Base-by-base conservation (phyloP, 108 stramenopile species). In the Pseudonitzschia multiseries region DNA sequence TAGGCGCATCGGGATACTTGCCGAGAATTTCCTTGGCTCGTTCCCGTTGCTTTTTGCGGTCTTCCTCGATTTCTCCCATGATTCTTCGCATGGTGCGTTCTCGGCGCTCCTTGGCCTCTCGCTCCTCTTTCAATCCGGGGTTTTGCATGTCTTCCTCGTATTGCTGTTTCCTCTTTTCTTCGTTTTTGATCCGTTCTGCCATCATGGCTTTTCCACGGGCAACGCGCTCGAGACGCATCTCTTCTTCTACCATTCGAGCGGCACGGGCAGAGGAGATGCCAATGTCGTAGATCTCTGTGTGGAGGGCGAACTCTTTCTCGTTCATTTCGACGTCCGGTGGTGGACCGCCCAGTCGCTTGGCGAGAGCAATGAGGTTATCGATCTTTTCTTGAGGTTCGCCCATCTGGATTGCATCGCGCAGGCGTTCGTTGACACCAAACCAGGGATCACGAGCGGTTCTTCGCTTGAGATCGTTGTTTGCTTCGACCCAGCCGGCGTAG, bases 391-490 rank as follows among this genome's bases (percentile, higher is more conserved):
- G 60, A 4, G 78, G 79, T 3, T 76, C 85, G 24, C 77, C 86
- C 18, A 83, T 69, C 80, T 87, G 85, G 72, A 83, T 78, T 36
- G 93, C 93, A 69, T 94, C 93, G 12, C 84, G 68, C 46, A 94
- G 33, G 0, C 89, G 86, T 36, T 94, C 90, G 72, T 94, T 94
- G 77, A 94, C 65, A 2, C 65, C 85, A 69, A 84, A 94, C 93
- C 93, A 94, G 4, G 93, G 90, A 82, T 94, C 93, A 20, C 78
- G 66, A 12, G 62, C 53, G 57, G 66, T 77, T 0, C 87, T 69
- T 28, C 75, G 48, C 65, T 90, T 85, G 29, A 86, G 62, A 46
- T 91, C 90, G 33, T 83, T 77, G 53, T 83, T 81, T 20, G 93
- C 90, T 59, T 91, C 88, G 46, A 85, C 84, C 87, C 87, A 85